phyloP scores from a whole-genome alignment of 2,329 filamentous ascomycete genomes.

The Cylindrodendrum hubeiense region DNA sequence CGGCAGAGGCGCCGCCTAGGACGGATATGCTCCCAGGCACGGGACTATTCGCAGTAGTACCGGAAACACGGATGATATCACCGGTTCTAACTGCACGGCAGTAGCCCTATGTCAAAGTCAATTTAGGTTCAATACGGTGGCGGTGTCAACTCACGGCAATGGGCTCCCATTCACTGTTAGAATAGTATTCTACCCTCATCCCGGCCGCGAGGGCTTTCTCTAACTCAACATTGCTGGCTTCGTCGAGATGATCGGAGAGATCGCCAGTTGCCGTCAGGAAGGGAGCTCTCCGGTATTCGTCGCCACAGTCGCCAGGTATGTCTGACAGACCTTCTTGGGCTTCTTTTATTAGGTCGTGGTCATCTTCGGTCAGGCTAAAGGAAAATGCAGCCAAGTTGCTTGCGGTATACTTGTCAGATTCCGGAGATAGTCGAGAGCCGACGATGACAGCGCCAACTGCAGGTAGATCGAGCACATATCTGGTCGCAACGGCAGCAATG shows the following conservation, averaged over 20 bases:
- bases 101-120: too few species aligned
- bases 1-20: neutral
- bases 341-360: neutral
- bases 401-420: neutral
- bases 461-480: slow-evolving; percentile 1
- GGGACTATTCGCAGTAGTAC: slow-evolving; percentile 1
- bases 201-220: neutral
- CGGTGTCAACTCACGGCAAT: neutral
- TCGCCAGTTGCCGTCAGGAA: neutral
- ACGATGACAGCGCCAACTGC: neutral
- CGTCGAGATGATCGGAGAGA: neutral
- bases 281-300: slow-evolving; percentile 1
- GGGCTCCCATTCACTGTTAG: neutral
- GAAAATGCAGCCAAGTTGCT: neutral
- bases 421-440: neutral
- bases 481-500: neutral
- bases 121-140: too few species aligned
- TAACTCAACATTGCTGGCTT: neutral
- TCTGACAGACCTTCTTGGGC: slow-evolving; percentile 3
- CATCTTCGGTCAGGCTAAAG: neutral
- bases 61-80: slow-evolving; percentile 1
- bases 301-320: slow-evolving; percentile 3
- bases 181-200: neutral
- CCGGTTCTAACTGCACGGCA: slow-evolving; percentile 6
- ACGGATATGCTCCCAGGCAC: neutral